Percentiles rank a stretch among this genome's conserved stretches.
Conservation (phyloP, 2,329 filamentous ascomycete genomes). For the Neofusicoccum kwambonambiense region DNA sequence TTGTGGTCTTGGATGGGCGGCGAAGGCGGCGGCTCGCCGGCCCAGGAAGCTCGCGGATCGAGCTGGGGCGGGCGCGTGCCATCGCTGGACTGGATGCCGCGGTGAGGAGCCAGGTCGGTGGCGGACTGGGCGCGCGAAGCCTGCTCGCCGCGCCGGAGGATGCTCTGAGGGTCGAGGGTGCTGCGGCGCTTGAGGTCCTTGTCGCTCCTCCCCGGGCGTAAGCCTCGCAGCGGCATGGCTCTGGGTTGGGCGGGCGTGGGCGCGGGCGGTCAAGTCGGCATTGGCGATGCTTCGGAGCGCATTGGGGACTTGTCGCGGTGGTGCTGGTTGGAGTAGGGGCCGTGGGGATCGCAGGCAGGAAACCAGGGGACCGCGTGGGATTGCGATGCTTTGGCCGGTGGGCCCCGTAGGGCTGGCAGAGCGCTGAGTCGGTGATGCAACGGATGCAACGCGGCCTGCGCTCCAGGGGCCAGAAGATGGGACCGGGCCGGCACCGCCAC, state of each 20-base stretch:
- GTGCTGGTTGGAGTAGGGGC: conserved; percentile 7
- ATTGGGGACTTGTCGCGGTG: conserved; percentile 7
- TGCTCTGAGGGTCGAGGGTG: conserved; percentile 40
- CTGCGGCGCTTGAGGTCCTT: conserved; percentile 45
- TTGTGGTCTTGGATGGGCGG: conserved; percentile 35
- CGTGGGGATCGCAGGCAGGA: conserved; percentile 11
- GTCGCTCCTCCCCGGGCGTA: conserved; percentile 39
- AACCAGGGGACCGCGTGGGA: conserved; percentile 20
- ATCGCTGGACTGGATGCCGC: conserved; percentile 33
- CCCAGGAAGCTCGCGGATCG: conserved; percentile 27
- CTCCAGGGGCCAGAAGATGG: conserved; percentile 18
- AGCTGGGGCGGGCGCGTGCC: conserved; percentile 28
- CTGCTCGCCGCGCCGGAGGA: conserved; percentile 37
- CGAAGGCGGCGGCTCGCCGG: conserved; percentile 29
- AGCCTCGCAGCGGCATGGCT: conserved; percentile 41
- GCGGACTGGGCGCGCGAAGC: conserved; percentile 25
- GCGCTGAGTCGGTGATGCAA: conserved; percentile 20
- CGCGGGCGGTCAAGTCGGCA: conserved; percentile 18
- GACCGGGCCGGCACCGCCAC: conserved; percentile 13
- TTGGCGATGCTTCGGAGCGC: conserved; percentile 8
- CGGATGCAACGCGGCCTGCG: conserved; percentile 20
- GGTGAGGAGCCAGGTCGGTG: conserved; percentile 27
- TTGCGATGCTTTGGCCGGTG: conserved; percentile 17
- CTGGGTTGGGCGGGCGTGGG: conserved; percentile 19
- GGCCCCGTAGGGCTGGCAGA: conserved; percentile 23